Evolutionary conservation across 129 eudicot genomes (phyloP), one percentile per base, ranked within the genome.

Genomic region (Chrysanthemum makinoi): DNA sequence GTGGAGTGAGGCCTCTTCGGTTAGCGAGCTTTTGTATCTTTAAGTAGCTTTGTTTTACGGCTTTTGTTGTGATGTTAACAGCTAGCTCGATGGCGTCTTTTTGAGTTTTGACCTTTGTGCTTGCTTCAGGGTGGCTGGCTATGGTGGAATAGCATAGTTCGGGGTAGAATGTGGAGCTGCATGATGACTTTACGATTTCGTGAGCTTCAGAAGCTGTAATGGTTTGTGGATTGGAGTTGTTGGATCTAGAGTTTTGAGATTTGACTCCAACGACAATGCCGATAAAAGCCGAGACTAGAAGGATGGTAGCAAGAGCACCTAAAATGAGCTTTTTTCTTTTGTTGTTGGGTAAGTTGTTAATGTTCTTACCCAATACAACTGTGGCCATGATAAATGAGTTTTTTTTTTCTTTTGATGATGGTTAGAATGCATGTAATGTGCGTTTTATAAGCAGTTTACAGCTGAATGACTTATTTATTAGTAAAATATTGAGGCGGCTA

Each of bases 141-240:
- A 93, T 55, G 20, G 87, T 71, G 66, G 91, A 80, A 70, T 79
- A 93, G 84, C 98, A 93, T 2, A 93, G 55, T 0, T 93, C 98
- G 0, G 91, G 91, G 74, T 89, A 87, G 8, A 80, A 66, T 50
- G 98, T 93, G 88, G 39, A 72, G 77, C 80, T 79, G 62, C 98
- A 93, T 16, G 96, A 80, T 77, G 87, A 77, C 62, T 82, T 83
- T 48, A 90, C 78, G 28, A 89, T 76, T 57, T 82, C 65, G 59
- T 86, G 93, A 7, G 96, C 87, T 18, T 77, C 10, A 0, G 89
- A 65, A 43, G 76, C 62, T 28, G 66, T 28, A n/a, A 69, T 52
- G 10, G 60, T 72, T 14, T 68, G 33, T 28, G 73, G 58, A 8
- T n/a, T 43, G 43, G 73, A 65, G 46, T 44, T 46, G 46, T 20